Evolutionary conservation across 73 alveolate species (phyloP), one percentile per base, ranked within the genome.

Genomic region (Paramecium primaurelia): DNA sequence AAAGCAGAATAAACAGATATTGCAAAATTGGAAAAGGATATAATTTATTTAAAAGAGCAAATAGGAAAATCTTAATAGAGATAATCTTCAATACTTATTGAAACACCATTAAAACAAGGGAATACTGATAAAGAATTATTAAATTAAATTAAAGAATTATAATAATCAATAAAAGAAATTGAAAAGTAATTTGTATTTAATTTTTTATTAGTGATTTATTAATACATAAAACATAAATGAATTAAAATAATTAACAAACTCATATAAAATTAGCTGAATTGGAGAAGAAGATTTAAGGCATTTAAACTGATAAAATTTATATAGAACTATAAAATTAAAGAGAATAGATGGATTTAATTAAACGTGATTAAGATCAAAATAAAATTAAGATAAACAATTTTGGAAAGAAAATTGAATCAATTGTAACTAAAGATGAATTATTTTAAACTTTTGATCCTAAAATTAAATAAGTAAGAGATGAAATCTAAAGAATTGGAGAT

Each of bases 391-490:
- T 75, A 32, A 75, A 38, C 7, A 42, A 75, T 38, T 75, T 75
- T 12, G 88, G 64, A 36, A 75, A 75, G 59, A 75, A 75, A 75
- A 75, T 75, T 16, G 88, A 75, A 75, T 75, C 58, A 1, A 75
- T 75, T 14, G 60, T 75, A 42, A 75, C 88, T 18, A 75, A 42
- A 12, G 88, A 75, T 22, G 88, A 75, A 25, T 36, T 75, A 26
- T 42, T 75, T 8, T 25, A 75, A 42, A 42, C 58, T n/a, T 75
- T 75, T 38, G 88, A 75, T 36, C 88, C 88, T 2, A 75, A 75
- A 42, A 22, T 75, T 6, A 75, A 75, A 75, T 75, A 64, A 37
- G 93, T 87, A 4, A 87, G 73, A 64, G 86, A 87, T 87, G 93
- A 87, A 36, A 28, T 87, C 12, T 4, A 42, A 20, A 59, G 30